Conservation (phyloP, 371 early-diverging fungal genomes). For the Apophysomyces variabilis region DNA sequence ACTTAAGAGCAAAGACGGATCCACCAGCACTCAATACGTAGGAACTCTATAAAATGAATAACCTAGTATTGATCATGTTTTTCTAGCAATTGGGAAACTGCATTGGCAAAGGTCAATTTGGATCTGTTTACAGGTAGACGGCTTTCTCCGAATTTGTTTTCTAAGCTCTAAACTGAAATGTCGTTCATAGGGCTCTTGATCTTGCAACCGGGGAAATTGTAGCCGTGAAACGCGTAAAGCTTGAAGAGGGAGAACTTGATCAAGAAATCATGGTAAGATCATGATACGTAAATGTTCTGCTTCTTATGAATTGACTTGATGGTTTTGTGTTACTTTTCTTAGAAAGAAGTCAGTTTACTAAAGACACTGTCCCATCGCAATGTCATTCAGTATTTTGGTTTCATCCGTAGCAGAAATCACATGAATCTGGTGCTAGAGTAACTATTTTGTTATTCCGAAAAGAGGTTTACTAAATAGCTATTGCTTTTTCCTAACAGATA, state of each 20-base stretch:
- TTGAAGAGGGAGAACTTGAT: constrained; percentile 71
- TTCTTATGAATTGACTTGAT: no score
- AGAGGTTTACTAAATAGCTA: not conserved
- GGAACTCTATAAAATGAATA: constrained; percentile 6
- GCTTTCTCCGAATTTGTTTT: no score
- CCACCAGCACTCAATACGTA: constrained; percentile 56
- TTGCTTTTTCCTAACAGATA: constrained; percentile 30
- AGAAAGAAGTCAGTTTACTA: constrained; percentile 75
- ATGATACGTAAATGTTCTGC: constrained; percentile 3
- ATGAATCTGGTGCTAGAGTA: constrained; percentile 91
- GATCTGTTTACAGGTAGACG: constrained; percentile 72
- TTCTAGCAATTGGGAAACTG: constrained; percentile 80
- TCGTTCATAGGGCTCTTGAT: constrained; percentile 69
- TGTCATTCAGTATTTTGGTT: constrained; percentile 88
- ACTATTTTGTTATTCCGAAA: not conserved
- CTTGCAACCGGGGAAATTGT: constrained; percentile 85
- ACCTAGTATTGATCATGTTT: not conserved
- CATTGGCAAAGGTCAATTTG: constrained; percentile 52
- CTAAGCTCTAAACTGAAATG: no score
- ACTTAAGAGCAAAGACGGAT: constrained; percentile 54
- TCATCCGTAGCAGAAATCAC: constrained; percentile 71
- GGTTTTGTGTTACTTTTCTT: not conserved
- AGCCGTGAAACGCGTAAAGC: constrained; percentile 85
- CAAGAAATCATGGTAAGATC: constrained; percentile 45
- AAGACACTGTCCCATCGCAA: constrained; percentile 79